phyloP scores from a whole-genome alignment of 257 asterid species.

The Gentiana dahurica region DNA sequence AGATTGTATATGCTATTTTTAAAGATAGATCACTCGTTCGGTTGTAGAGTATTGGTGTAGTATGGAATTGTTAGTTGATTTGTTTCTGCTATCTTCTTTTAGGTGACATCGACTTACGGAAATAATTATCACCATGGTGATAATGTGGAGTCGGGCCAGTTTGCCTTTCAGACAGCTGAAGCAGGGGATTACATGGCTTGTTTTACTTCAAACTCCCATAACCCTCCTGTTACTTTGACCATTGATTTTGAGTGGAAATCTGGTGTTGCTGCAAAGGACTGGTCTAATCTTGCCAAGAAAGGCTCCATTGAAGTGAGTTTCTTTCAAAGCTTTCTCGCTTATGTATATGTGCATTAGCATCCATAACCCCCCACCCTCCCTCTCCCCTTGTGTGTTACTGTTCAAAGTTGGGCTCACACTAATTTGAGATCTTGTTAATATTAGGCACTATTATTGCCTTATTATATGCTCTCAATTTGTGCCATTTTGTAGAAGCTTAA shows the following conservation, averaged over 20 bases:
- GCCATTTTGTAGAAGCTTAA: no score
- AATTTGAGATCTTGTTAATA: no score
- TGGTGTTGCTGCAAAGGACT: conserved; percentile 90
- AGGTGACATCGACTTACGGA: conserved; percentile 86
- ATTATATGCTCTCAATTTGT: no score
- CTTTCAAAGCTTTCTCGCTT: neutral
- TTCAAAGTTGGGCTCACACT: no score
- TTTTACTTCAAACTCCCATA: conserved; percentile 65
- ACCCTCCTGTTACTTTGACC: conserved; percentile 49
- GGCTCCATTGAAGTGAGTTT: conserved; percentile 80
- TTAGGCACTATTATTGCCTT: no score
- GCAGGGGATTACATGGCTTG: conserved; percentile 91
- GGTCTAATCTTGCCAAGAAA: conserved; percentile 86
- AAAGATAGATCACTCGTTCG: neutral
- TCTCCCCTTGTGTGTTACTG: no score
- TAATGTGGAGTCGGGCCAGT: conserved; percentile 71
- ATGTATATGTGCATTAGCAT: no score
- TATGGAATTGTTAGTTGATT: no score
- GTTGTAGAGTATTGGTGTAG: neutral
- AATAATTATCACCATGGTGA: conserved; percentile 73
- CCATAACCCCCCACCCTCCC: no score
- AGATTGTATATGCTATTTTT: no score
- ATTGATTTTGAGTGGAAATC: conserved; percentile 90
- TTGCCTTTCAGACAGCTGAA: conserved; percentile 73
- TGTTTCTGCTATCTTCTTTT: conserved; percentile 5